Evolutionary conservation across 2,329 filamentous ascomycete genomes (phyloP).

Genomic region (Aspergillus awamori): DNA sequence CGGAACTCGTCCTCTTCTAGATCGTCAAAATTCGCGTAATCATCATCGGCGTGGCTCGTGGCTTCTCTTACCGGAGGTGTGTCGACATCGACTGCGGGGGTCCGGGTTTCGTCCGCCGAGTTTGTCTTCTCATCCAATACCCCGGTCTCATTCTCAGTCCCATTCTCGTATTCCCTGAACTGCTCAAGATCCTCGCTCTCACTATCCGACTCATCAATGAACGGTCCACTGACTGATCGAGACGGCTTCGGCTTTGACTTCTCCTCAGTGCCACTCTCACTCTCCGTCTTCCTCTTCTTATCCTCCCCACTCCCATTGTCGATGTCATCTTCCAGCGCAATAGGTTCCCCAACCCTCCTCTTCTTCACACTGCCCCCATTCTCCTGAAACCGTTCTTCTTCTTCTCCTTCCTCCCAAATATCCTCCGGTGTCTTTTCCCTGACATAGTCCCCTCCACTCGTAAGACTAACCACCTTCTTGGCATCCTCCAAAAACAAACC

Average conservation of each 20-base stretch:
- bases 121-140: not conserved
- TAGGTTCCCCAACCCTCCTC: constrained; percentile 36
- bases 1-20: constrained; percentile 65
- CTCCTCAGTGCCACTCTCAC: not conserved
- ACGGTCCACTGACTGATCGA: constrained; percentile 37
- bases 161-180: constrained; percentile 28
- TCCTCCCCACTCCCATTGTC: not conserved
- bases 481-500: constrained; percentile 43
- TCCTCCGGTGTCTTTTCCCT: constrained; percentile 38
- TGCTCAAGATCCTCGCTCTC: constrained; percentile 52
- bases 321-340: not conserved
- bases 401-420: constrained; percentile 34
- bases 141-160: not conserved
- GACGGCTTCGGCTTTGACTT: constrained; percentile 8
- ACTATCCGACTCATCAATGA: constrained; percentile 55
- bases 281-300: not conserved
- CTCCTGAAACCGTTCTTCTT: constrained; percentile 36
- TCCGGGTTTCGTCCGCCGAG: constrained; percentile 19
- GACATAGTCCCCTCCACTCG: constrained; percentile 9
- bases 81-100: constrained; percentile 21
- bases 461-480: constrained; percentile 19
- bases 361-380: constrained; percentile 36
- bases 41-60: constrained; percentile 51
- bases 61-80: constrained; percentile 55
- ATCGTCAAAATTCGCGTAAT: constrained; percentile 59